These are phyloP conservation scores for Neurospora sp. DNA, from an alignment of 2,329 filamentous ascomycete species.

Conservation along the genomic window DNA sequence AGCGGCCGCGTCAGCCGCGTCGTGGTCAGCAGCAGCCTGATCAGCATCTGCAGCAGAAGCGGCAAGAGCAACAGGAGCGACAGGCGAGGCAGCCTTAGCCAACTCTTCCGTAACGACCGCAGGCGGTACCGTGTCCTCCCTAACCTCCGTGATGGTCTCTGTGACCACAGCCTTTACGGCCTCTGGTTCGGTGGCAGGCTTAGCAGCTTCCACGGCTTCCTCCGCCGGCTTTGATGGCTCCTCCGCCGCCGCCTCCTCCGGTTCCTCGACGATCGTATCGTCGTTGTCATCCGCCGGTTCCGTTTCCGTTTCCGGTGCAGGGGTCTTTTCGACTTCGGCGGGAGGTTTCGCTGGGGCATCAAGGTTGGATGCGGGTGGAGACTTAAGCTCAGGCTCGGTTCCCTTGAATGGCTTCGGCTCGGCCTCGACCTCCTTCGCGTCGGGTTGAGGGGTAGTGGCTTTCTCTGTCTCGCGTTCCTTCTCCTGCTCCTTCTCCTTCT, in stretches of 20 bases:
- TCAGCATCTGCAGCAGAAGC: neutral
- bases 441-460: neutral
- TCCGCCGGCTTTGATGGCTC: slow-evolving; percentile 70
- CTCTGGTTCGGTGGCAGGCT: neutral
- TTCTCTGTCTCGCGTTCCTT: neutral
- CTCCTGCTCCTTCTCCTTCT: neutral
- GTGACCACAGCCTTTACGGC: neutral
- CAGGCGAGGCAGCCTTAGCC: neutral
- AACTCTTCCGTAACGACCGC: neutral
- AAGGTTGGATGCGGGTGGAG: neutral
- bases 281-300: slow-evolving; percentile 24
- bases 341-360: neutral
- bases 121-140: neutral
- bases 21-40: neutral
- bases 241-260: slow-evolving; percentile 40
- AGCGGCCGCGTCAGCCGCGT: neutral
- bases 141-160: neutral
- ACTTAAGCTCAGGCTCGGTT: neutral
- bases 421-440: neutral
- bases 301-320: neutral
- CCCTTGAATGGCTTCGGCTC: neutral
- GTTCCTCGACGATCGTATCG: slow-evolving; percentile 31
- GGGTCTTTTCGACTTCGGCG: neutral
- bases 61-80: neutral
- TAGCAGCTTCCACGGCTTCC: neutral